Evolutionary conservation across 2,329 filamentous ascomycete species (phyloP).

Genomic region (Penicillium sp.): DNA sequence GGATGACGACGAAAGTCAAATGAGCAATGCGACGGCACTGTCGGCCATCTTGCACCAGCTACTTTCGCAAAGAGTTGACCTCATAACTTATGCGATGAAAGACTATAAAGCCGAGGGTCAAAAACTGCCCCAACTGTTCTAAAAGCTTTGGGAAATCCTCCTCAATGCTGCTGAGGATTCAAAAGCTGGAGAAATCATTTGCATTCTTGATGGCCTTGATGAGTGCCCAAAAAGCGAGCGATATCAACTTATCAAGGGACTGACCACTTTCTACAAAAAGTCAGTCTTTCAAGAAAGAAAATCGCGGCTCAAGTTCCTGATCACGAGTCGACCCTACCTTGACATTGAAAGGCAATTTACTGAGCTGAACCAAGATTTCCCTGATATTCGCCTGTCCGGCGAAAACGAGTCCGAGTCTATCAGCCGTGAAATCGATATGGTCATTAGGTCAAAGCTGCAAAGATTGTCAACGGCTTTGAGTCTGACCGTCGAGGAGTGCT

Average conservation of each 20-base stretch:
- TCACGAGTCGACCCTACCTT: background rate
- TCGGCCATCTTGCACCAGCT: conserved; percentile 1
- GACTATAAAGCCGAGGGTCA: background rate
- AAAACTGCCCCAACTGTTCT: background rate
- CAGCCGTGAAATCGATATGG: background rate
- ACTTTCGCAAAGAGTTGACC: background rate
- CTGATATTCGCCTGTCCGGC: background rate
- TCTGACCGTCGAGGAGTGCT: background rate
- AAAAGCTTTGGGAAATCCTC: background rate
- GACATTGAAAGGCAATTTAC: background rate
- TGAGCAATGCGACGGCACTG: background rate
- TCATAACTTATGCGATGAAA: background rate
- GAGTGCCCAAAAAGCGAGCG: background rate
- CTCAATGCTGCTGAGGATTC: no score
- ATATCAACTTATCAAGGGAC: background rate
- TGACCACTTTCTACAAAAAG: background rate
- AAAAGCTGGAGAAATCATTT: background rate
- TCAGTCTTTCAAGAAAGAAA: background rate
- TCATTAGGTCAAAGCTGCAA: background rate
- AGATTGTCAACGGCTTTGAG: background rate
- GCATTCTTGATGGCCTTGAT: conserved; percentile 6
- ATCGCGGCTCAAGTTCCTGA: background rate
- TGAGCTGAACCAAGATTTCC: background rate
- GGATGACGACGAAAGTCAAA: background rate
- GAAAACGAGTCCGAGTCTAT: background rate